A percentile compares a stretch with the other conserved stretches of the same genome.
Conservation (phyloP, 306 rosid genomes). For the Quercus suber region DNA sequence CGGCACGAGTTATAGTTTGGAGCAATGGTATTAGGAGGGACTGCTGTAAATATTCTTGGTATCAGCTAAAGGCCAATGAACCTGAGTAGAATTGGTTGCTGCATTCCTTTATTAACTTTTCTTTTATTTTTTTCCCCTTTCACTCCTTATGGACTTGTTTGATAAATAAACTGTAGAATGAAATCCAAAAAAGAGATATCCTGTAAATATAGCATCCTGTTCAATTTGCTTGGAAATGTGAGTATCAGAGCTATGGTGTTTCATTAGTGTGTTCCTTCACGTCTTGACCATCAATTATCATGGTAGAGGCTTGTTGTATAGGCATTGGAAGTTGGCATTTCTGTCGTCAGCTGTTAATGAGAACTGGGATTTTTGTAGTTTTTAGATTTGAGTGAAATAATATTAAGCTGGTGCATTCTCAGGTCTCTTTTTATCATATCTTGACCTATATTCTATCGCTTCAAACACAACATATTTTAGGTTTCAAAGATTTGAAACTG, state of each 20-base stretch:
- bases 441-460: no score
- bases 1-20: constrained; percentile 35
- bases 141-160: constrained; percentile 44
- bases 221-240: background rate
- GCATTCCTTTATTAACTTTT: constrained; percentile 41
- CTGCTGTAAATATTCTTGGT: constrained; percentile 66
- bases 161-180: constrained; percentile 79
- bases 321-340: no score
- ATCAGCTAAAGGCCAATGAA: constrained; percentile 28
- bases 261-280: background rate
- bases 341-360: no score
- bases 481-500: background rate
- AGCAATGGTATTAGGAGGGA: constrained; percentile 32
- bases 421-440: no score
- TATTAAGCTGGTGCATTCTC: no score
- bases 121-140: constrained; percentile 3
- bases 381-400: no score
- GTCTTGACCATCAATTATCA: no score
- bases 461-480: background rate
- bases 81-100: constrained; percentile 55
- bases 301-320: no score
- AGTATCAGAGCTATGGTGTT: background rate
- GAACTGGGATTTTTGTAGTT: no score
- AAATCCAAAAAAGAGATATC: constrained; percentile 37
- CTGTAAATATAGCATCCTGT: constrained; percentile 41